Evolutionary conservation across 176 grass and related monocot species (phyloP), one percentile per base, ranked within the genome.

Genomic region (Tillandsia leiboldiana): DNA sequence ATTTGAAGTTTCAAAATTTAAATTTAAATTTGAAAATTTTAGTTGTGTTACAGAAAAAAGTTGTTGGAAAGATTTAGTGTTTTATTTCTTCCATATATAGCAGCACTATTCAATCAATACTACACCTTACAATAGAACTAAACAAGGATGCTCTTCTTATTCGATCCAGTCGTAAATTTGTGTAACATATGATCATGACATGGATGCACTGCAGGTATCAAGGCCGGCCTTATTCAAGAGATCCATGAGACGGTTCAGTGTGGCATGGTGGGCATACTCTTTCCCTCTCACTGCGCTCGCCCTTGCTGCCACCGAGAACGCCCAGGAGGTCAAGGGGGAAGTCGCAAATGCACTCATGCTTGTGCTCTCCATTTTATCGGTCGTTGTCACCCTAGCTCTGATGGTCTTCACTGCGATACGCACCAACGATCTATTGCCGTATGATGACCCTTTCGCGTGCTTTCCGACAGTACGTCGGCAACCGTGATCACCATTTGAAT

Each of bases 221-320:
- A 81, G 87, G 17, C 91, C 91, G 51, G 53, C 68, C 9, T 47
- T 96, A 67, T 96, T 96, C 77, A 83, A 65, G 70, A 79, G 84
- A 12, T 70, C 91, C 17, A 96, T 96, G 91, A 85, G 84, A 29
- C 78, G 87, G 50, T 96, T 91, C 76, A 88, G 67, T 48, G 82
- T 96, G 13, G 91, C 91, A 5, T 96, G 91, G 91, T 96, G 91
- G 91, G 91, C 85, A 2, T 96, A 96, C 72, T 96, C 91, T 7
- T 96, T 96, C 82, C 91, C 91, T 29, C 61, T 96, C 22, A 86
- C 85, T 14, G 52, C 79, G 22, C 82, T 96, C 2, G 91, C 91
- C 49, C 77, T 96, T 61, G 82, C 87, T 42, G 83, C 91, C 7
- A 79, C 82, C 4, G 84, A 88, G 75, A 91, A 96, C 26, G 87